These are phyloP conservation scores for Colletotrichum noveboracense DNA, from an alignment of 2,329 filamentous ascomycete genomes.

Conservation along the genomic window DNA sequence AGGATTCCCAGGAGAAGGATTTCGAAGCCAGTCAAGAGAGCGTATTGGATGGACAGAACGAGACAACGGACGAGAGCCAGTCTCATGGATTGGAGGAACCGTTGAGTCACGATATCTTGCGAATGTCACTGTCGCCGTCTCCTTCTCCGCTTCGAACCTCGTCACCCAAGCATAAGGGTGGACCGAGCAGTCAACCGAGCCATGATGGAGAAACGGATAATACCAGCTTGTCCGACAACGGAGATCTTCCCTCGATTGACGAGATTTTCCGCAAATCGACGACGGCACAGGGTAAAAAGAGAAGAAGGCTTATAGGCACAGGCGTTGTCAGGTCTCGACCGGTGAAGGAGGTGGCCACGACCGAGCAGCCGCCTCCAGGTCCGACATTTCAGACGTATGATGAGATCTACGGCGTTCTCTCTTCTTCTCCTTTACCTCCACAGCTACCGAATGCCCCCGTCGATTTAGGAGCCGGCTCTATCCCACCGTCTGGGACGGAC, in stretches of 20 bases:
- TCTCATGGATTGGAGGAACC: not conserved
- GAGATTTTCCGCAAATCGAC: conserved; percentile 25
- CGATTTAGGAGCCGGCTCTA: not conserved
- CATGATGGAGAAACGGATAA: conserved; percentile 39
- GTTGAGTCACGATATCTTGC: not conserved
- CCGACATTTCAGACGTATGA: conserved; percentile 13
- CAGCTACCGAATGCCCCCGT: not conserved
- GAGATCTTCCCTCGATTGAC: conserved; percentile 39
- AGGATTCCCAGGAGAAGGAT: conserved; percentile 54
- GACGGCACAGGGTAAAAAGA: not conserved
- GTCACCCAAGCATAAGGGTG: conserved; percentile 23
- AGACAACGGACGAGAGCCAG: conserved; percentile 41
- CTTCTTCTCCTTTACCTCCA: not conserved
- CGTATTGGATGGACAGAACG: conserved; percentile 26
- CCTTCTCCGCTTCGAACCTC: conserved; percentile 9
- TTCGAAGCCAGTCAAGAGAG: conserved; percentile 57
- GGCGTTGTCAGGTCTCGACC: not conserved
- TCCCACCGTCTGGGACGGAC: not conserved
- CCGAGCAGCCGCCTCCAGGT: not conserved
- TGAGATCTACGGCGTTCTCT: conserved; percentile 1
- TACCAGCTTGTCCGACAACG: conserved; percentile 41
- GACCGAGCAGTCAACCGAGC: conserved; percentile 38
- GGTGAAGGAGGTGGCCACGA: not conserved
- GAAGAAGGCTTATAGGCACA: not conserved
- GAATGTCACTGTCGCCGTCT: not conserved